These are phyloP conservation scores for Pseudotulostoma volvatum DNA, from an alignment of 495 filamentous ascomycete species.

Conservation along the genomic window DNA sequence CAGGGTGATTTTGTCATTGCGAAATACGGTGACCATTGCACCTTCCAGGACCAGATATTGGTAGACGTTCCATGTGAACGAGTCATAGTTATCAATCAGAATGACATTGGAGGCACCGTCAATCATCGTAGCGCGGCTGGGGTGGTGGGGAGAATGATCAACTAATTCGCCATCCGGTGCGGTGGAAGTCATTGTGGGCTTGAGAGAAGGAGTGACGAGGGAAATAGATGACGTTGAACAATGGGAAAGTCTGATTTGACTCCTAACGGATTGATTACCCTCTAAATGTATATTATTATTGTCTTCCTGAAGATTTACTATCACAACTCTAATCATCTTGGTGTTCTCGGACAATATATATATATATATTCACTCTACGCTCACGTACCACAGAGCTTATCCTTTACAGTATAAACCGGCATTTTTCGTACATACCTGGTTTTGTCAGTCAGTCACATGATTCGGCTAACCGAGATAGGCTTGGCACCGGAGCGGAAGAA, in stretches of 20 bases:
- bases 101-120: conserved; percentile 75
- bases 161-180: conserved; percentile 39
- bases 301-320: no score
- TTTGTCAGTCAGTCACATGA: no score
- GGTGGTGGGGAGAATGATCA: conserved; percentile 76
- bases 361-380: no score
- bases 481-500: no score
- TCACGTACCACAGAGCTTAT: no score
- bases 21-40: conserved; percentile 69
- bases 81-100: conserved; percentile 98
- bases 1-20: conserved; percentile 82
- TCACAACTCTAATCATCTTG: no score
- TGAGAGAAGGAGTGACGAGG: neutral
- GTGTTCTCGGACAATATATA: no score
- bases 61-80: conserved; percentile 98
- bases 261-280: no score
- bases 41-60: conserved; percentile 94
- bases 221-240: neutral
- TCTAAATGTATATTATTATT: no score
- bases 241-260: neutral
- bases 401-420: no score
- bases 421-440: no score
- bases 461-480: no score
- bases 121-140: conserved; percentile 48
- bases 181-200: neutral